Evolutionary conservation across 805 yeast genomes (phyloP), one percentile per base, ranked within the genome.

Genomic region (Saccharomyces kudriavzevii): DNA sequence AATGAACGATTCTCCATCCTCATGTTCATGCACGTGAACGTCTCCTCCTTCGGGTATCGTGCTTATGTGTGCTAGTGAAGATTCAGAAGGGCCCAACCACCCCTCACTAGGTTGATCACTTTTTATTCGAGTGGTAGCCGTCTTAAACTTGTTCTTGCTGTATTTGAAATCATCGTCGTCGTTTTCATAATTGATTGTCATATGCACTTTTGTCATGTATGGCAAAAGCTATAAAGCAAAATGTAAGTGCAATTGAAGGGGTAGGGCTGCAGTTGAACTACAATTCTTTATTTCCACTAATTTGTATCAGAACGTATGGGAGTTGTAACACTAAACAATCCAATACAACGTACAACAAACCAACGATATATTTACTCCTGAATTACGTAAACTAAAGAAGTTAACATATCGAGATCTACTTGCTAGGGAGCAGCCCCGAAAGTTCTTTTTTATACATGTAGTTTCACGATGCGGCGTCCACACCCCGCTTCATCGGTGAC

Each of bases 1-100:
- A 17, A 20, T 35, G 17, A 24, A 35, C 4, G 43, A 17, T 8
- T 24, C 43, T 35, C 43, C 17, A 29, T 59, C 61, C 22, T 49
- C 60, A 27, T 46, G 30, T 17, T 46, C 26, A 43, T 24, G 27
- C n/a, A 45, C 17, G 20, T 45, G 48, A 3, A 45, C 20, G 1
- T 45, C 24, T 17, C 24, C 43, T 17, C 10, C 43, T 35, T 35
- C 43, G 24, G 22, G 43, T 35, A 35, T 35, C 4, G 43, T 35
- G 24, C 24, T 35, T 35, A 35, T 20, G 11, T 17, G 43, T 8
- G 10, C 11, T 9, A 35, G 22, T 17, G 43, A 35, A n/a, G n/a
- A n/a, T 11, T 17, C 24, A 35, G 43, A 17, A 35, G 43, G 43
- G 22, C 17, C 43, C 24, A 35, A 35, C 43, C 40, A 35, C 22